Percentiles rank a stretch among this genome's conserved stretches.
These are phyloP conservation scores for Pleurotus citrinopileatus DNA, from an alignment of 768 basidiomycete species.

Conservation along the genomic window DNA sequence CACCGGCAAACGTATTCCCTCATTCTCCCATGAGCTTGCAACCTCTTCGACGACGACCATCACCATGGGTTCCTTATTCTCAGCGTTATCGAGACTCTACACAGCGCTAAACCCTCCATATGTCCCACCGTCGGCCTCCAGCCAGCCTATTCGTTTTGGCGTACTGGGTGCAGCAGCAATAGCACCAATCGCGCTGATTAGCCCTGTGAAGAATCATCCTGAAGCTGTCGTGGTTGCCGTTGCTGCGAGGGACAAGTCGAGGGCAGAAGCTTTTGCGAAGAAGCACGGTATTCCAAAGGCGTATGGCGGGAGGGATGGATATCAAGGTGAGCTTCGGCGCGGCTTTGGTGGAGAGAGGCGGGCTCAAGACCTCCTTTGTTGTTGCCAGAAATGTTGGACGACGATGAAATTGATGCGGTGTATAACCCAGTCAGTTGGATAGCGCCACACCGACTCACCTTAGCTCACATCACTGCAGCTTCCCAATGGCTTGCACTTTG, in stretches of 20 bases:
- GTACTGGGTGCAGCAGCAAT: constrained; percentile 28
- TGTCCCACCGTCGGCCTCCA: constrained; percentile 10
- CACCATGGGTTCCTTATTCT: constrained; percentile 8
- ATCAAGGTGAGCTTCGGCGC: constrained; percentile 36
- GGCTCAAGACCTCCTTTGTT: background rate
- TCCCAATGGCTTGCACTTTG: constrained; percentile 45
- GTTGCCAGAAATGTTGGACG: constrained; percentile 41
- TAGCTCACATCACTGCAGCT: no score
- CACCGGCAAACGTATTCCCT: no score
- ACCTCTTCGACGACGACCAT: background rate
- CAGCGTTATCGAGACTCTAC: background rate
- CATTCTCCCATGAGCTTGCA: background rate
- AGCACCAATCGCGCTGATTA: constrained; percentile 27
- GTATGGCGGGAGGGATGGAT: constrained; percentile 40
- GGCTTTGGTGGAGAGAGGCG: background rate
- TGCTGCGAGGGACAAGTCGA: constrained; percentile 40
- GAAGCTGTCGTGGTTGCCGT: constrained; percentile 44
- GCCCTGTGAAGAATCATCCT: constrained; percentile 39
- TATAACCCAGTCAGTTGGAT: constrained; percentile 45
- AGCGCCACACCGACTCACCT: no score
- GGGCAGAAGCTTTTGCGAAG: constrained; percentile 45
- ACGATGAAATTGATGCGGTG: constrained; percentile 45
- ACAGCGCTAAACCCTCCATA: constrained; percentile 18
- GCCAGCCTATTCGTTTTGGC: constrained; percentile 25
- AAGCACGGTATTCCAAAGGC: constrained; percentile 47